phyloP scores from a whole-genome alignment of 75 land plant species.

The Picea sitchensis region DNA sequence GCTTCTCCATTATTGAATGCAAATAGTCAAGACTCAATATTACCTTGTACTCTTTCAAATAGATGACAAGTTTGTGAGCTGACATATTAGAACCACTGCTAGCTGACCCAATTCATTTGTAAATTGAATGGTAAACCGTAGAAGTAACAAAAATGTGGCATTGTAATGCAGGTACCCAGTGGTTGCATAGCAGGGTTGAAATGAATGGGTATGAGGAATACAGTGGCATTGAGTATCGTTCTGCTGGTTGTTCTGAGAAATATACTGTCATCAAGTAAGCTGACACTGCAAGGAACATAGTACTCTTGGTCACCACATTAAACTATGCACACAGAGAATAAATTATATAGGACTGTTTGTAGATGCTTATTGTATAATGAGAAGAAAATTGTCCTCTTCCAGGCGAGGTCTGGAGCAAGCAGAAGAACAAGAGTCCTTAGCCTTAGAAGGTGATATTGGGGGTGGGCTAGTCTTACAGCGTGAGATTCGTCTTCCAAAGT shows the following conservation, averaged over 20 bases:
- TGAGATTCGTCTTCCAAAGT: conserved; percentile 41
- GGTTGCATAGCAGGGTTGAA: conserved; percentile 78
- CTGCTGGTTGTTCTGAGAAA: conserved; percentile 77
- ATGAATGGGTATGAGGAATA: conserved; percentile 83
- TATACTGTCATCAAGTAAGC: conserved; percentile 49
- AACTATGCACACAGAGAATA: background rate
- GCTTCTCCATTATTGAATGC: background rate
- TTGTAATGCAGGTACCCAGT: conserved; percentile 50
- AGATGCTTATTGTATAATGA: background rate
- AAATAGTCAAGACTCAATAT: background rate
- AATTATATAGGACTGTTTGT: background rate
- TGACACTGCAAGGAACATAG: background rate
- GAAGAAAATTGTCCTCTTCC: background rate
- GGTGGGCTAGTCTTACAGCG: conserved; percentile 75
- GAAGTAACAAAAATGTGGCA: no score
- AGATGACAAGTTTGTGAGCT: background rate
- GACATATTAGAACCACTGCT: background rate
- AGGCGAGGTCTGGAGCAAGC: conserved; percentile 52
- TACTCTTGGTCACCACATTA: background rate
- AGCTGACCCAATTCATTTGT: background rate
- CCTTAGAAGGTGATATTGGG: conserved; percentile 77
- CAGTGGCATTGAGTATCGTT: conserved; percentile 67
- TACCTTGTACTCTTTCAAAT: background rate
- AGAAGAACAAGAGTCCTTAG: conserved; percentile 46
- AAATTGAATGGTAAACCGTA: background rate